Percentiles rank a stretch among this genome's conserved stretches.
Evolutionary conservation across 2,329 filamentous ascomycete species (phyloP).

Genomic region (Colletotrichum incanum): DNA sequence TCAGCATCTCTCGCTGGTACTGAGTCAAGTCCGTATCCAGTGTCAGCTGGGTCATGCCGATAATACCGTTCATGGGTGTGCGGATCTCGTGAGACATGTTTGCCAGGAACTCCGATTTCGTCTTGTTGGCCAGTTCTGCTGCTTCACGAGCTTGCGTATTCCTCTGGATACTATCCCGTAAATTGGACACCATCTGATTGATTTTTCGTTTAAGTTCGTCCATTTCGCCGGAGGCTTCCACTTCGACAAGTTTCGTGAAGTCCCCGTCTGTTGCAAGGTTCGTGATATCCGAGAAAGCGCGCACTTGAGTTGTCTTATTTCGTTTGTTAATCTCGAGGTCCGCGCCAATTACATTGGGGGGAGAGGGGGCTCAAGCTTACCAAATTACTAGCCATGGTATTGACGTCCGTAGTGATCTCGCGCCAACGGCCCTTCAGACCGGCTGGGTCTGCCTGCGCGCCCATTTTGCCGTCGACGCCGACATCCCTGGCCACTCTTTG

Average conservation of each 20-base stretch:
- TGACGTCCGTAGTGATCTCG: constrained; percentile 97
- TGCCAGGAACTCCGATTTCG: constrained; percentile 97
- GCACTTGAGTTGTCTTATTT: constrained; percentile 93
- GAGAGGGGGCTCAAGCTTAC: constrained; percentile 54
- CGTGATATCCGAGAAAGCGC: constrained; percentile 98
- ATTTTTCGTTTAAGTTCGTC: constrained; percentile 99
- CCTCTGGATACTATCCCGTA: constrained; percentile 95
- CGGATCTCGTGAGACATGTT: constrained; percentile 99
- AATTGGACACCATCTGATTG: constrained; percentile 98
- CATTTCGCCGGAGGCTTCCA: constrained; percentile 98
- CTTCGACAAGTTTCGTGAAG: constrained; percentile 96
- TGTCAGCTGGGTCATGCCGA: constrained; percentile 97
- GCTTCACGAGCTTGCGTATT: constrained; percentile 97
- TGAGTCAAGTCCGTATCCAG: constrained; percentile 95
- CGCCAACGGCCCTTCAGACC: constrained; percentile 97
- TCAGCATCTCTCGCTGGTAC: constrained; percentile 98
- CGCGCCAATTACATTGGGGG: neutral
- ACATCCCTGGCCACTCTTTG: constrained; percentile 97
- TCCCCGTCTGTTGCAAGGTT: constrained; percentile 97
- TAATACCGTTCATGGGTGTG: constrained; percentile 98
- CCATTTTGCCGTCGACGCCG: constrained; percentile 98
- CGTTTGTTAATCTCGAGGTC: constrained; percentile 52
- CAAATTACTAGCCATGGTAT: constrained; percentile 86
- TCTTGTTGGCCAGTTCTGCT: constrained; percentile 96
- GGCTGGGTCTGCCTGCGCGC: constrained; percentile 94